Evolutionary conservation across 441 rosid species (phyloP).

Genomic region (Pelargonium myrrhifolium): DNA sequence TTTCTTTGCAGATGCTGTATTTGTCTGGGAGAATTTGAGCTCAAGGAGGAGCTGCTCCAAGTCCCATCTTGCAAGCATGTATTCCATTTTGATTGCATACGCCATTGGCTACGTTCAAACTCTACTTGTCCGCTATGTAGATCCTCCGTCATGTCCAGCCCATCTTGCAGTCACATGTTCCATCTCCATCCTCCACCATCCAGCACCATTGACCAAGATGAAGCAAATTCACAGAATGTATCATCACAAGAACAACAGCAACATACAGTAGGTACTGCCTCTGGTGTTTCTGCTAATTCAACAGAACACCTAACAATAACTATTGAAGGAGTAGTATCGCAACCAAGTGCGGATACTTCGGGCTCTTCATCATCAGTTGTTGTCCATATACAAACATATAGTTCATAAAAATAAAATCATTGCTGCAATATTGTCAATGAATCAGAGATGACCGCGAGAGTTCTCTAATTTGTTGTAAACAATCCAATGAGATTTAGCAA

Average conservation of each 20-base stretch:
- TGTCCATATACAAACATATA: conserved; percentile 7
- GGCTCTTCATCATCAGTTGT: conserved; percentile 11
- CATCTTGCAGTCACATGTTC: neutral
- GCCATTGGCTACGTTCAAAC: conserved; percentile 74
- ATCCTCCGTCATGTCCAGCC: conserved; percentile 39
- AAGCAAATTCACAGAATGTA: conserved; percentile 9
- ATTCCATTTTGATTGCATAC: conserved; percentile 75
- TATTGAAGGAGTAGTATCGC: conserved; percentile 12
- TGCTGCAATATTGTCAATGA: neutral
- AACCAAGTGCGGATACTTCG: neutral
- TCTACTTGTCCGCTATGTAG: conserved; percentile 95
- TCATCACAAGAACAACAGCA: conserved; percentile 12
- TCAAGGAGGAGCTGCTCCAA: conserved; percentile 74
- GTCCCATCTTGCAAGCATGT: conserved; percentile 81
- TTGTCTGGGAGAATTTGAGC: conserved; percentile 81
- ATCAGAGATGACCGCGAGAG: neutral
- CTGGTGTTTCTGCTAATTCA: neutral
- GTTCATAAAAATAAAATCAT: conserved; percentile 1
- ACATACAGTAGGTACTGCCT: conserved; percentile 9
- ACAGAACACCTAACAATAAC: conserved; percentile 13
- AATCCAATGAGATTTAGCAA: neutral
- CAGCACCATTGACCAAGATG: conserved; percentile 5
- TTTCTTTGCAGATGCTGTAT: conserved; percentile 62
- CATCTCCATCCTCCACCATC: conserved; percentile 15
- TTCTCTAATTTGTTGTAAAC: no score